A percentile compares a stretch with the other conserved stretches of the same genome.
These are phyloP conservation scores for Boletus subparvulus DNA, from an alignment of 768 basidiomycete species.

Conservation along the genomic window DNA sequence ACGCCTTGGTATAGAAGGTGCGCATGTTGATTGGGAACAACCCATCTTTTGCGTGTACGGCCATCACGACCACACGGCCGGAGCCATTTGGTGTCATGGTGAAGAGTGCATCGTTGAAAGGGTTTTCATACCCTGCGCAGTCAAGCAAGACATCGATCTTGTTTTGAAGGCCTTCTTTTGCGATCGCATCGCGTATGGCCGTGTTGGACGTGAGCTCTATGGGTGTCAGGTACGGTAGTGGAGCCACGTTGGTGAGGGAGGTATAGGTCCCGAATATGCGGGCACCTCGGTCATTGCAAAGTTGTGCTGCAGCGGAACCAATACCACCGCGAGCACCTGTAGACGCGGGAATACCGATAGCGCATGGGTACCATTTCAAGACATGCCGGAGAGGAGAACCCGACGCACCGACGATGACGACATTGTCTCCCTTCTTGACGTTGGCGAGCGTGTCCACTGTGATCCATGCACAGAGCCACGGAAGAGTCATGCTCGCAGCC, in stretches of 20 bases:
- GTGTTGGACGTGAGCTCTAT: conserved; percentile 32
- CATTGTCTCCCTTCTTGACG: conserved; percentile 34
- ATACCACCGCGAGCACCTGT: conserved; percentile 37
- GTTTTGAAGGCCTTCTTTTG: conserved; percentile 24
- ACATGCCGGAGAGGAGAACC: background rate
- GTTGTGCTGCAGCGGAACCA: conserved; percentile 34
- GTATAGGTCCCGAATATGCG: conserved; percentile 37
- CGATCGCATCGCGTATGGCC: conserved; percentile 32
- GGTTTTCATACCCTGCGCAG: conserved; percentile 34
- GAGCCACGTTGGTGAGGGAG: conserved; percentile 24
- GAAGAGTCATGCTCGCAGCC: conserved; percentile 35
- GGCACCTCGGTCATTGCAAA: conserved; percentile 33
- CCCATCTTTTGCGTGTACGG: conserved; percentile 34
- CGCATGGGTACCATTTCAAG: background rate
- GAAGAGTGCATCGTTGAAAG: conserved; percentile 34
- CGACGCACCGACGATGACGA: conserved; percentile 31
- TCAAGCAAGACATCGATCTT: conserved; percentile 36
- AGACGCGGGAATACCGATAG: background rate
- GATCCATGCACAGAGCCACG: conserved; percentile 39
- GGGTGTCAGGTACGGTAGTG: conserved; percentile 31
- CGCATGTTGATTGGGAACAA: conserved; percentile 33
- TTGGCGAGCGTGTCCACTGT: conserved; percentile 35
- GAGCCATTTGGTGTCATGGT: conserved; percentile 34
- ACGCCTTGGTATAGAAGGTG: conserved; percentile 30
- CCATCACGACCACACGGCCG: conserved; percentile 37